These are phyloP conservation scores for Musa balbisiana DNA, from an alignment of 202 grass and related monocot genomes.

Conservation along the genomic window DNA sequence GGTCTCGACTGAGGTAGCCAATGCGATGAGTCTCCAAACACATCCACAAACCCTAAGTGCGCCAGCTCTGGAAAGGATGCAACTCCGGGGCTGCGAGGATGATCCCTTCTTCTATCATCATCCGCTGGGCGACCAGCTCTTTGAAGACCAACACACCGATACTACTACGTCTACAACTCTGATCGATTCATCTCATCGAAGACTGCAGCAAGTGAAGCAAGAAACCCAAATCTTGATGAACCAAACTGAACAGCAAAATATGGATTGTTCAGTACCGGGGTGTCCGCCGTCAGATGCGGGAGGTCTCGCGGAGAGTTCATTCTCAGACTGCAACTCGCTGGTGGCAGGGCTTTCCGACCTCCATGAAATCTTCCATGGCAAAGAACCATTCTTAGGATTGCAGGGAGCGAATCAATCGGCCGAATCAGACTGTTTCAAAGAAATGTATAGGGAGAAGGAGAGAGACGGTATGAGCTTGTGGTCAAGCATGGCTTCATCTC, in stretches of 20 bases:
- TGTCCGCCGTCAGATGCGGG: neutral
- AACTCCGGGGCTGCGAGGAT: slow-evolving; percentile 48
- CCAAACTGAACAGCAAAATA: slow-evolving; percentile 17
- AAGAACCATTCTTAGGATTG: too few species aligned
- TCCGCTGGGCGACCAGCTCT: neutral
- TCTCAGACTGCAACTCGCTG: too few species aligned
- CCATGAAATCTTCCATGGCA: slow-evolving; percentile 14
- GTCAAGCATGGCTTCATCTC: slow-evolving; percentile 17
- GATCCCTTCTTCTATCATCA: neutral
- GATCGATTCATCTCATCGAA: neutral
- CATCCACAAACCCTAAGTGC: slow-evolving; percentile 46
- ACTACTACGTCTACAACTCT: too few species aligned
- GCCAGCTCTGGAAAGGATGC: slow-evolving; percentile 75
- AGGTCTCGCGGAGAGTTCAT: too few species aligned
- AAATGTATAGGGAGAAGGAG: too few species aligned
- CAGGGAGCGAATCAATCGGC: too few species aligned
- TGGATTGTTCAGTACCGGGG: slow-evolving; percentile 36
- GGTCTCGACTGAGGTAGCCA: too few species aligned
- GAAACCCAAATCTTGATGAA: neutral
- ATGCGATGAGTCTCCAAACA: too few species aligned
- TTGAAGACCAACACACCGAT: too few species aligned
- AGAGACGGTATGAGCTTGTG: slow-evolving; percentile 22
- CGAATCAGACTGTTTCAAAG: too few species aligned
- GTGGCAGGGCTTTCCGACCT: too few species aligned
- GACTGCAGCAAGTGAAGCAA: neutral